Percentiles rank a stretch among this genome's conserved stretches.
Conservation (phyloP, 2,329 filamentous ascomycete species). For the Apiospora hydei region DNA sequence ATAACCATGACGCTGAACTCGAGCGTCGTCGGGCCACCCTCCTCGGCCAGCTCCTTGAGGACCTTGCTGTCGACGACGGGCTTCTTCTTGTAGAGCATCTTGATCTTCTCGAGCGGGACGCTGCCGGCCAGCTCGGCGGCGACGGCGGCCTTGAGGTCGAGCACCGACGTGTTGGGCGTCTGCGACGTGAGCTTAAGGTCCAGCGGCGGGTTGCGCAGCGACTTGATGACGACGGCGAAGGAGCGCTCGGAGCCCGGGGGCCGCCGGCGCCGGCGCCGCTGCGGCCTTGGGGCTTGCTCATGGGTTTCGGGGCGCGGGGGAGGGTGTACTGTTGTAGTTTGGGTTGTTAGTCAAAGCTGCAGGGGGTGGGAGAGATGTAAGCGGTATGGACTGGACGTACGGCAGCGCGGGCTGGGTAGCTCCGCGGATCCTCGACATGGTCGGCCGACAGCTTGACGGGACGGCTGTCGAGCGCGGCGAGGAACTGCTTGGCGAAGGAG, state of each 20-base stretch:
- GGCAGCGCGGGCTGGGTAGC: conserved; percentile 77
- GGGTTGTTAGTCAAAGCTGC: conserved; percentile 13
- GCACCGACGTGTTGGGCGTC: conserved; percentile 73
- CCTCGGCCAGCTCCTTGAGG: conserved; percentile 73
- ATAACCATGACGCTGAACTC: conserved; percentile 92
- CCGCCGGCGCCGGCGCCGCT: conserved; percentile 30
- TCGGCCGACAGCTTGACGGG: conserved; percentile 85
- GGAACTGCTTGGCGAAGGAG: conserved; percentile 83
- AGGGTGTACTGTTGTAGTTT: conserved; percentile 67
- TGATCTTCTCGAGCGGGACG: conserved; percentile 79
- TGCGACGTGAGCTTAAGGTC: conserved; percentile 71
- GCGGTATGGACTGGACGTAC: conserved; percentile 59
- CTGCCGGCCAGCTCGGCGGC: conserved; percentile 60
- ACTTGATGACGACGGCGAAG: conserved; percentile 71
- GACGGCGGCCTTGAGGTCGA: conserved; percentile 78
- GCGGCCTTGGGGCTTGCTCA: conserved; percentile 56
- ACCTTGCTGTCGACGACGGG: conserved; percentile 81
- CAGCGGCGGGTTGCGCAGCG: conserved; percentile 77
- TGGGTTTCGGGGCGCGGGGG: conserved; percentile 68
- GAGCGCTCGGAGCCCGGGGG: conserved; percentile 60
- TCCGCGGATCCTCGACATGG: conserved; percentile 86
- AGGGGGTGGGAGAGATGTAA: too few relatives aligned
- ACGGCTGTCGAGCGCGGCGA: conserved; percentile 78
- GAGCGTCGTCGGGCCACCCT: conserved; percentile 58
- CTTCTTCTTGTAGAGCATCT: conserved; percentile 87